phyloP scores from a whole-genome alignment of 2,329 filamentous ascomycete genomes.

The Talaromyces atroroseus region DNA sequence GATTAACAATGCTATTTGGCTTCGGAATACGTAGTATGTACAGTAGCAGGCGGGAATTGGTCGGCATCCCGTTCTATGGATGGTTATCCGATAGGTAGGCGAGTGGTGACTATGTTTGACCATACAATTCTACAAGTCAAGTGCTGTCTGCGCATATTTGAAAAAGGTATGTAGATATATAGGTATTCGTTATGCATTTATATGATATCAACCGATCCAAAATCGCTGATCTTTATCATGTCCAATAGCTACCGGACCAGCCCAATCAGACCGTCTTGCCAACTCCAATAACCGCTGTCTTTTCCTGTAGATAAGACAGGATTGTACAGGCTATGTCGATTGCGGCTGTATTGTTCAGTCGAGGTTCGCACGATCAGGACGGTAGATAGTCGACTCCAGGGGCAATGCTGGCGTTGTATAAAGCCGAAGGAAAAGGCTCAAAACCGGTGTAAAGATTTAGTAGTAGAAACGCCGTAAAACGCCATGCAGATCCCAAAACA shows the following conservation, averaged over 20 bases:
- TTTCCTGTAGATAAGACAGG: not conserved
- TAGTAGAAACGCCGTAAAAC: constrained; percentile 7
- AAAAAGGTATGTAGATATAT: not conserved
- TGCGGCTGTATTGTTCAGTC: not conserved
- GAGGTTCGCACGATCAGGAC: not conserved
- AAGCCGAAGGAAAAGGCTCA: not conserved
- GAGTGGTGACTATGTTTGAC: too few relatives aligned
- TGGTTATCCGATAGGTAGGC: too few relatives aligned
- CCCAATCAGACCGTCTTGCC: not conserved
- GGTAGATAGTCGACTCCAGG: not conserved
- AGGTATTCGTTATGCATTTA: not conserved
- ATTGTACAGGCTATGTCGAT: not conserved
- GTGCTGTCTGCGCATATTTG: too few relatives aligned
- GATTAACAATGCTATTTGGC: too few relatives aligned
- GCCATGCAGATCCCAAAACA: constrained; percentile 6
- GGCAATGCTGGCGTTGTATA: too few relatives aligned
- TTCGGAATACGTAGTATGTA: too few relatives aligned
- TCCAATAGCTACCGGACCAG: not conserved
- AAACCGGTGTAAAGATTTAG: not conserved
- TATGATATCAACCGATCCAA: not conserved
- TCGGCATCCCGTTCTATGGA: too few relatives aligned
- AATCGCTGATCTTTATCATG: not conserved
- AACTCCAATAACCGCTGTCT: not conserved
- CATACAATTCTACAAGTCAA: too few relatives aligned
- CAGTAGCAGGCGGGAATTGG: too few relatives aligned